phyloP scores from a whole-genome alignment of 176 grass and related monocot genomes.

The Areca catechu region DNA sequence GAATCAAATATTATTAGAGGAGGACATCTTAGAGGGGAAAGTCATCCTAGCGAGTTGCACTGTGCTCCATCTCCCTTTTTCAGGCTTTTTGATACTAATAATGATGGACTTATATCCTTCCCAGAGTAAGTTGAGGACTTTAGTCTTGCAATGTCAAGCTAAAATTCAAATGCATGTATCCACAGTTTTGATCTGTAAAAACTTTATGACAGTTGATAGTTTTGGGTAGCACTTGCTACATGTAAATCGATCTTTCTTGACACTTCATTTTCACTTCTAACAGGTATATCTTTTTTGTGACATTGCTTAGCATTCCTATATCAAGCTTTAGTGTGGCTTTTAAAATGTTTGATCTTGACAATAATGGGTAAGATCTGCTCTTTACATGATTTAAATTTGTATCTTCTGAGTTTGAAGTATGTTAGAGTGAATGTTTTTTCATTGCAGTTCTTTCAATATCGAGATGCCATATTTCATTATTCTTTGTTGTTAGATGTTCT shows the following conservation, averaged over 20 bases:
- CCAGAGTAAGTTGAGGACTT: conserved; percentile 66
- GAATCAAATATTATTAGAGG: conserved; percentile 63
- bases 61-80: conserved; percentile 82
- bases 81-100: conserved; percentile 80
- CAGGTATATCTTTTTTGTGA: conserved; percentile 97
- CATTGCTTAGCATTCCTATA: conserved; percentile 80
- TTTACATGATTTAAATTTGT: neutral
- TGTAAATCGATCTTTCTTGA: conserved; percentile 5
- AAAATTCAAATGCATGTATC: too few species aligned
- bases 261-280: conserved; percentile 14
- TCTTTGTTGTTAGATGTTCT: neutral
- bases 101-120: conserved; percentile 88
- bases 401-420: too few species aligned
- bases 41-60: conserved; percentile 51
- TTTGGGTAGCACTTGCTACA: too few species aligned
- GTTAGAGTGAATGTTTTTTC: too few species aligned
- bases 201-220: too few species aligned
- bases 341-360: conserved; percentile 94
- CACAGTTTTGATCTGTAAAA: too few species aligned
- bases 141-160: too few species aligned
- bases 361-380: conserved; percentile 60
- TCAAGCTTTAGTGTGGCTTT: conserved; percentile 74
- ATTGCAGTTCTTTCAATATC: too few species aligned
- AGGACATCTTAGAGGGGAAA: conserved; percentile 68
- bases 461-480: neutral